Evolutionary conservation across 1,139 yeast genomes (phyloP).

Genomic region (Saccharomyces hybrid): DNA sequence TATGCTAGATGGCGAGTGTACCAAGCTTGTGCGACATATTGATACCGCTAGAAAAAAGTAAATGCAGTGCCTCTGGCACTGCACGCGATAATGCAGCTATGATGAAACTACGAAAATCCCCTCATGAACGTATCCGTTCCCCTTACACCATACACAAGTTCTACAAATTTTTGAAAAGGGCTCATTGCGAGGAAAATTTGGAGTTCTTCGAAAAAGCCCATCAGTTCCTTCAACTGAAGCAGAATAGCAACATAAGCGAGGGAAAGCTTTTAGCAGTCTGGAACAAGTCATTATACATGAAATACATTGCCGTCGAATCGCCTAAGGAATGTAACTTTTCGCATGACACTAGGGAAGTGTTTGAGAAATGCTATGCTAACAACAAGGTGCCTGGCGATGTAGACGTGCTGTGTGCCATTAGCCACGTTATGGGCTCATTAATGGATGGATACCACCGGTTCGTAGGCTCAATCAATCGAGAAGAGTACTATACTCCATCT

Average conservation of each 20-base stretch:
- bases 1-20: constrained; percentile 3
- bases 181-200: constrained; percentile 31
- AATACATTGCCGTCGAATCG: constrained; percentile 23
- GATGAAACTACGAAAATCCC: background rate
- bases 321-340: constrained; percentile 30
- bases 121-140: background rate
- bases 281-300: constrained; percentile 20
- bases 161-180: constrained; percentile 18
- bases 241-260: background rate
- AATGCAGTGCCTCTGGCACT: background rate
- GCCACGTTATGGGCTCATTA: constrained; percentile 23
- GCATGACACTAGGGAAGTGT: constrained; percentile 19
- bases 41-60: constrained; percentile 1
- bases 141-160: constrained; percentile 20
- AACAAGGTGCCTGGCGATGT: constrained; percentile 15
- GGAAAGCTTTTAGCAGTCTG: constrained; percentile 14
- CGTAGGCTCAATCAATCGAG: background rate
- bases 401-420: constrained; percentile 21
- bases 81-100: constrained; percentile 4
- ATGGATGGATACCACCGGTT: constrained; percentile 25
- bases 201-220: constrained; percentile 17
- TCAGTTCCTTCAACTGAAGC: constrained; percentile 8
- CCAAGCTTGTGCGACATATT: constrained; percentile 18
- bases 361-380: constrained; percentile 15
- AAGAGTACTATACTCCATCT: background rate